phyloP scores from a whole-genome alignment of 805 yeast genomes.

The Wickerhamiella nectarea region DNA sequence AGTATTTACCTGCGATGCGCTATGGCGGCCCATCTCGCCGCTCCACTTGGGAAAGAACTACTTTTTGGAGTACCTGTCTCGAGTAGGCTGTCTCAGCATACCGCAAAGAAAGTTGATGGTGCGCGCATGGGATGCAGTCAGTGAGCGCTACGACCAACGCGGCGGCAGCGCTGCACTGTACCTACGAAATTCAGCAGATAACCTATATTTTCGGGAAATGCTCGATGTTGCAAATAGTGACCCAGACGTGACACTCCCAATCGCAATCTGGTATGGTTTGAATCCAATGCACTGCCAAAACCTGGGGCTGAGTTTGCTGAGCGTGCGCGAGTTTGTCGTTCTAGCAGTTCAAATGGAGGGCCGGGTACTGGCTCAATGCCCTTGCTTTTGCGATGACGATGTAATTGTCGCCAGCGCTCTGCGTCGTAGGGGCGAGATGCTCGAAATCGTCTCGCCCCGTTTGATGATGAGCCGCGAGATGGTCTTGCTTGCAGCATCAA shows the following conservation, averaged over 20 bases:
- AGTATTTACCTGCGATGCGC: slow-evolving; percentile 2
- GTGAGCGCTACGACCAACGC: not conserved
- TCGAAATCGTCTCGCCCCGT: slow-evolving; percentile 2
- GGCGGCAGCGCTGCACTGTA: not conserved
- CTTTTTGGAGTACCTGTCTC: not conserved
- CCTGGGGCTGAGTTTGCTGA: not conserved
- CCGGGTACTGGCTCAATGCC: not conserved
- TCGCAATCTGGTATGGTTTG: slow-evolving; percentile 2
- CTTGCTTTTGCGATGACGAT: slow-evolving; percentile 2
- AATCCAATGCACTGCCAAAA: not conserved
- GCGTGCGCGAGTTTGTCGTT: slow-evolving; percentile 2
- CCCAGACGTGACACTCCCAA: not conserved
- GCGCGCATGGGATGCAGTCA: slow-evolving; percentile 1
- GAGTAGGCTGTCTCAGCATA: not conserved
- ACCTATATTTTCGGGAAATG: slow-evolving; percentile 1
- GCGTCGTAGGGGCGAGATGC: not conserved
- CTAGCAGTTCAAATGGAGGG: slow-evolving; percentile 1
- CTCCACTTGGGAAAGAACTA: not conserved
- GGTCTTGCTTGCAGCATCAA: slow-evolving; percentile 5
- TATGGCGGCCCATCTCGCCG: not conserved
- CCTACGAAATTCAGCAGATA: not conserved
- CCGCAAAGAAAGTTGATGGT: not conserved
- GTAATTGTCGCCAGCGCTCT: slow-evolving; percentile 4
- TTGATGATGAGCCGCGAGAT: not conserved
- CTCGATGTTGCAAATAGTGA: not conserved